These are phyloP conservation scores for Emericellopsis cladophorae DNA, from an alignment of 2,329 filamentous ascomycete species.

Conservation along the genomic window DNA sequence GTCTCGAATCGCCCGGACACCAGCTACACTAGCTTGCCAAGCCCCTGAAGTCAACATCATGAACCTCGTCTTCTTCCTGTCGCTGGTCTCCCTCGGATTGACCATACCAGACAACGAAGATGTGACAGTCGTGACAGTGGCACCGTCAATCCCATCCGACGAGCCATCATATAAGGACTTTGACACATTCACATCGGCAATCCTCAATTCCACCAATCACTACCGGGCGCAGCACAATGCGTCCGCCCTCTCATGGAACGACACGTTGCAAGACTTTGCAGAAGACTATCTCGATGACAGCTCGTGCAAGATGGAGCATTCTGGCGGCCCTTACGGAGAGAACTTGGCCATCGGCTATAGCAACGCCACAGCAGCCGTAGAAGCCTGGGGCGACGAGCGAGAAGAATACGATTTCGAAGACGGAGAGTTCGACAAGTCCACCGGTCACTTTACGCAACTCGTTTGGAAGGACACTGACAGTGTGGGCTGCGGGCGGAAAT, in stretches of 20 bases:
- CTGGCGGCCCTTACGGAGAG: constrained; percentile 55
- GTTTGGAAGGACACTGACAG: constrained; percentile 54
- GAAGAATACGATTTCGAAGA: constrained; percentile 43
- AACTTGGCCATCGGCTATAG: constrained; percentile 59
- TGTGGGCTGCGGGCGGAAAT: constrained; percentile 39
- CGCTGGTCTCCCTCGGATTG: neutral
- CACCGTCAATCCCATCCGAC: constrained; percentile 18
- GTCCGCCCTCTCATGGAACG: constrained; percentile 48
- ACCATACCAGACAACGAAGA: neutral
- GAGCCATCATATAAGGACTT: constrained; percentile 17
- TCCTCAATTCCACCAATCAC: constrained; percentile 53
- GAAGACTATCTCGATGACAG: neutral
- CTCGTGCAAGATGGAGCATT: constrained; percentile 40
- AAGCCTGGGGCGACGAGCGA: constrained; percentile 48
- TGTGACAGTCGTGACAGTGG: constrained; percentile 17
- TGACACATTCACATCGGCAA: constrained; percentile 31
- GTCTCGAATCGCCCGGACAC: too few species aligned
- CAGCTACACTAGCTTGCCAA: too few species aligned
- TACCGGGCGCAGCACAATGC: constrained; percentile 55
- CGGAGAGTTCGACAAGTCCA: constrained; percentile 42
- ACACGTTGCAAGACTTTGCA: constrained; percentile 44
- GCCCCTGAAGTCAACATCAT: too few species aligned
- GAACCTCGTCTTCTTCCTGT: too few species aligned
- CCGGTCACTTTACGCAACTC: constrained; percentile 62
- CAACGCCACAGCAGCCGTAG: constrained; percentile 45